These are phyloP conservation scores for Sporisorium sorghi DNA, from an alignment of 1,284 basidiomycete species.

Conservation along the genomic window DNA sequence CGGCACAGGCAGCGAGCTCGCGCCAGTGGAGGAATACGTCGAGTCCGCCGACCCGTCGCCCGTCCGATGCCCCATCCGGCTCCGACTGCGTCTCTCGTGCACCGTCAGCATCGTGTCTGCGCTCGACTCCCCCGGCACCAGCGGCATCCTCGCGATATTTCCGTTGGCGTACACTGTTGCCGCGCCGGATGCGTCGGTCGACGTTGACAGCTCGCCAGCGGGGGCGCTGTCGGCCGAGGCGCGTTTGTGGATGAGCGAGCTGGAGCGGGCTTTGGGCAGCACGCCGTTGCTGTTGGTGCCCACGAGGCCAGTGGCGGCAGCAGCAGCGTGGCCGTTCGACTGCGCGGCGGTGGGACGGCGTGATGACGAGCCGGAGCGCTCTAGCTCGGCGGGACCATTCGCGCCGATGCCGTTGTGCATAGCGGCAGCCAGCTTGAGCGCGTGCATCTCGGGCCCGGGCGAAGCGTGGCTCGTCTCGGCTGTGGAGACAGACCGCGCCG, in stretches of 20 bases:
- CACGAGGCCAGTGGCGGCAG: no score
- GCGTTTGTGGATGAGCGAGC: constrained; percentile 17
- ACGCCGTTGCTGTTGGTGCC: no score
- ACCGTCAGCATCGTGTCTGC: constrained; percentile 7
- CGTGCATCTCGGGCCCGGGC: constrained; percentile 17
- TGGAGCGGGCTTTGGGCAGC: constrained; percentile 10
- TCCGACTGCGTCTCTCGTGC: not conserved
- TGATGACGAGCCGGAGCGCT: constrained; percentile 1
- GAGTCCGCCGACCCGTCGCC: constrained; percentile 16
- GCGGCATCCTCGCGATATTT: constrained; percentile 41
- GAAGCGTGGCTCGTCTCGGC: constrained; percentile 37
- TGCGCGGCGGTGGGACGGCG: not conserved
- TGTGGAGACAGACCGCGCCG: constrained; percentile 32
- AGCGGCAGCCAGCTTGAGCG: constrained; percentile 6
- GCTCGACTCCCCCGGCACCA: constrained; percentile 9
- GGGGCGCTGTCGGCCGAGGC: not conserved
- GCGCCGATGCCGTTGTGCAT: constrained; percentile 14
- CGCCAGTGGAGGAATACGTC: not conserved
- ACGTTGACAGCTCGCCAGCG: not conserved
- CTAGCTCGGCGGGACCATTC: constrained; percentile 2
- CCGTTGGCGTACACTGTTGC: constrained; percentile 32
- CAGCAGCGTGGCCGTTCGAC: not conserved
- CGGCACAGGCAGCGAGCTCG: constrained; percentile 24
- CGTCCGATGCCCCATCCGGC: not conserved
- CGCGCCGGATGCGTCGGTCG: not conserved